Evolutionary conservation across 495 filamentous ascomycete species (phyloP).

Genomic region (Annulohypoxylon nitens): DNA sequence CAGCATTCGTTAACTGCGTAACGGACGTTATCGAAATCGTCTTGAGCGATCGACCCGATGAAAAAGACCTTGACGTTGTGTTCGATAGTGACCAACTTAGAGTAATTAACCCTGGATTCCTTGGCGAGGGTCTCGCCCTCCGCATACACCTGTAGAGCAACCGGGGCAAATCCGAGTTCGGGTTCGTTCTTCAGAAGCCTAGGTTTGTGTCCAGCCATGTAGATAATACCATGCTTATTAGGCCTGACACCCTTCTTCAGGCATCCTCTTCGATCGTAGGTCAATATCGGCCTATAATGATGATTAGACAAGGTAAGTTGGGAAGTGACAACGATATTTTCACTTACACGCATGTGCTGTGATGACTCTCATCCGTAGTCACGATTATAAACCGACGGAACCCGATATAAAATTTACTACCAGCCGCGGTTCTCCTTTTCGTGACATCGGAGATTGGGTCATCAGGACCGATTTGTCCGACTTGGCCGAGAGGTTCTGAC

Average conservation of each 20-base stretch:
- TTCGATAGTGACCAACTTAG: constrained; percentile 62
- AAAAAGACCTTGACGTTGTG: constrained; percentile 64
- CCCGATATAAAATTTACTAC: constrained; percentile 57
- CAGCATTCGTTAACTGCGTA: constrained; percentile 62
- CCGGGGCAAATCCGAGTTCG: constrained; percentile 56
- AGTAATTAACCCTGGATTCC: constrained; percentile 63
- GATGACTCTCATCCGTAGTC: constrained; percentile 59
- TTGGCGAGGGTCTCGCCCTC: constrained; percentile 57
- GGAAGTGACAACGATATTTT: background rate
- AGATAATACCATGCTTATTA: constrained; percentile 61
- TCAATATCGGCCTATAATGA: constrained; percentile 59
- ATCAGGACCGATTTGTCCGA: constrained; percentile 46
- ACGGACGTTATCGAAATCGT: constrained; percentile 54
- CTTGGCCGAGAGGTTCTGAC: constrained; percentile 60
- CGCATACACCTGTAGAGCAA: constrained; percentile 52
- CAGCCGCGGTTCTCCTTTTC: constrained; percentile 45
- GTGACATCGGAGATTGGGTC: constrained; percentile 51
- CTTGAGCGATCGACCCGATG: constrained; percentile 53
- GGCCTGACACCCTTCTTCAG: constrained; percentile 61
- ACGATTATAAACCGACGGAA: constrained; percentile 64
- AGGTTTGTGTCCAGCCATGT: constrained; percentile 49
- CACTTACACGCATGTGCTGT: constrained; percentile 65
- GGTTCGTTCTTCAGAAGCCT: constrained; percentile 54
- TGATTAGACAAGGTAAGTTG: background rate
- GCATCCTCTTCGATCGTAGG: constrained; percentile 60